Evolutionary conservation across 2,329 filamentous ascomycete species (phyloP).

Genomic region (Neodidymelliopsis sp.): DNA sequence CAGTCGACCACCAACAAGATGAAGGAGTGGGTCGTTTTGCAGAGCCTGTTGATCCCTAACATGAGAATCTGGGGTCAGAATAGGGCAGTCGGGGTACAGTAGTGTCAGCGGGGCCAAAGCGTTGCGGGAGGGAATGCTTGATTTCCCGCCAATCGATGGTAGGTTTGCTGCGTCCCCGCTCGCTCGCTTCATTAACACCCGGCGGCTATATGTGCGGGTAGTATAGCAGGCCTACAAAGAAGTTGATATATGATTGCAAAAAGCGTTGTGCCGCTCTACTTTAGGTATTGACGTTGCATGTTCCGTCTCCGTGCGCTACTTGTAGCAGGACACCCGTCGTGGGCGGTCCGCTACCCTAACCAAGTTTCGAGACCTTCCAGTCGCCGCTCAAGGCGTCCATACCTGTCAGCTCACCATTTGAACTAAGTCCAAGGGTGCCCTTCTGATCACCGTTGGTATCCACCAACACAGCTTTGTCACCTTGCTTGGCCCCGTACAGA

Average conservation of each 20-base stretch:
- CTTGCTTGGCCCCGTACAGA: constrained; percentile 48
- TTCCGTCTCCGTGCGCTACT: constrained; percentile 9
- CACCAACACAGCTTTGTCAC: constrained; percentile 46
- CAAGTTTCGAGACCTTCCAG: constrained; percentile 44
- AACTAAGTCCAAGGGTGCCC: constrained; percentile 38
- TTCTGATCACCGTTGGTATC: constrained; percentile 42
- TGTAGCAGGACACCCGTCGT: constrained; percentile 5
- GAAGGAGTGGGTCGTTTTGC: constrained; percentile 12
- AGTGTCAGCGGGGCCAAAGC: constrained; percentile 25
- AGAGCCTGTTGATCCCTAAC: constrained; percentile 21
- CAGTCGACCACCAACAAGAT: background rate
- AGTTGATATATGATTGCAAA: background rate
- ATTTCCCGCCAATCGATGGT: constrained; percentile 35
- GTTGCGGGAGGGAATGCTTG: constrained; percentile 17
- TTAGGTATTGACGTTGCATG: background rate
- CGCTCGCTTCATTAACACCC: constrained; percentile 3
- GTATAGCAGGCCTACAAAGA: constrained; percentile 1
- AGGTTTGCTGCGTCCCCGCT: constrained; percentile 3
- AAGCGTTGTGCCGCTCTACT: background rate
- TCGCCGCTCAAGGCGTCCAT: constrained; percentile 41
- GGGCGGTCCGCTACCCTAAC: constrained; percentile 23
- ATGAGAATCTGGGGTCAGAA: constrained; percentile 24
- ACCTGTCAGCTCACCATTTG: constrained; percentile 40
- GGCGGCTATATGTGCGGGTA: constrained; percentile 8
- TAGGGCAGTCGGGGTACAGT: constrained; percentile 28